These are phyloP conservation scores for Litchi chinensis DNA, from an alignment of 345 rosid species.

Conservation along the genomic window DNA sequence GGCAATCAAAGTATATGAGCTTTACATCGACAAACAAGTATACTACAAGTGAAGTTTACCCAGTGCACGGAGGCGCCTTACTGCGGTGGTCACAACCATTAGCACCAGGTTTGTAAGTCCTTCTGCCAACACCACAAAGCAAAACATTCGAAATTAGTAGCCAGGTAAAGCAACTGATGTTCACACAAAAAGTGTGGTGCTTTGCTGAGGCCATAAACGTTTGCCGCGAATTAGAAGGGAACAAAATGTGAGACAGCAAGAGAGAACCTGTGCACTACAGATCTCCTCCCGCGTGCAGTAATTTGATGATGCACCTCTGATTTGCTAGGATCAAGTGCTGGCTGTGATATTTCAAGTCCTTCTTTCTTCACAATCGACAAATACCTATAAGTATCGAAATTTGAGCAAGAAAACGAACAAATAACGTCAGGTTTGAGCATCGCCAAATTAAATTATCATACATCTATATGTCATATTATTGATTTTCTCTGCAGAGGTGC, in stretches of 20 bases:
- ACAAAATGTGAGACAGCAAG: neutral
- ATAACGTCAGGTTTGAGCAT: neutral
- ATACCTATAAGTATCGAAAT: conserved; percentile 40
- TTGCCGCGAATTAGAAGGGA: neutral
- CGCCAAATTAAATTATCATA: neutral
- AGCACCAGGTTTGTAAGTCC: conserved; percentile 49
- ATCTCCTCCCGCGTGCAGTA: conserved; percentile 56
- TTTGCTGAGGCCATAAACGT: neutral
- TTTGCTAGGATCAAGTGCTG: conserved; percentile 54
- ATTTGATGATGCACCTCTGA: conserved; percentile 77
- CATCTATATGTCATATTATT: neutral
- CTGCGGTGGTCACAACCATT: conserved; percentile 48
- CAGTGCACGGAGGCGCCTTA: conserved; percentile 69
- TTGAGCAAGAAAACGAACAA: neutral
- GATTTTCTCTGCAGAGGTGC: neutral
- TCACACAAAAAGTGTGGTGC: no score
- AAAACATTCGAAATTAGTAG: neutral
- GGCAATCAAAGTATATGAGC: neutral
- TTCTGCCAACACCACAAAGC: conserved; percentile 42
- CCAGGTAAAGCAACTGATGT: conserved; percentile 16
- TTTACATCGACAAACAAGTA: neutral
- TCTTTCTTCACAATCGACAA: conserved; percentile 49
- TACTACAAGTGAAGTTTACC: conserved; percentile 36
- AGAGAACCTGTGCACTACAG: conserved; percentile 63
- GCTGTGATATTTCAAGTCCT: conserved; percentile 75